Evolutionary conservation across 2,329 filamentous ascomycete species (phyloP).

Genomic region (Sphaerostilbella broomeana): DNA sequence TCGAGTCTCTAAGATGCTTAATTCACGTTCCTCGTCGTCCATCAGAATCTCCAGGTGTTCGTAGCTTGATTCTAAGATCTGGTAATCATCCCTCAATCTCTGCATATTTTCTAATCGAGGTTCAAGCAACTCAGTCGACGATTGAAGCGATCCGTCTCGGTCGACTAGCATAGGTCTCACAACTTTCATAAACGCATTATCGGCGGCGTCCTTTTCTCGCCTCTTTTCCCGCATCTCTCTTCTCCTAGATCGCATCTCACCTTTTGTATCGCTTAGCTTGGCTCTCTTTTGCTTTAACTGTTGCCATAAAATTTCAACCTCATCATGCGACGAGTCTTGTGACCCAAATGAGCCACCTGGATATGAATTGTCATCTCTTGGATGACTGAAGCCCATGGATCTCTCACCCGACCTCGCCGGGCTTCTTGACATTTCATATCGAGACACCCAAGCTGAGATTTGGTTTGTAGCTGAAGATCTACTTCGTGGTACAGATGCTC

Average conservation of each 20-base stretch:
- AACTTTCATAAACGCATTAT: conserved; percentile 35
- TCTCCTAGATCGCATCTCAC: conserved; percentile 27
- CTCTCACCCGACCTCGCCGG: conserved; percentile 17
- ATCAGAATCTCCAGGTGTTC: conserved; percentile 30
- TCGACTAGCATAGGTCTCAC: conserved; percentile 32
- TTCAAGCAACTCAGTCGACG: conserved; percentile 22
- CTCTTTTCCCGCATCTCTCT: conserved; percentile 27
- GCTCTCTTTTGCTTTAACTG: conserved; percentile 29
- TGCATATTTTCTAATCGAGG: conserved; percentile 31
- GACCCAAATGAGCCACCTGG: conserved; percentile 17
- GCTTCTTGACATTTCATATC: conserved; percentile 24
- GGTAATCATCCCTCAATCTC: conserved; percentile 31
- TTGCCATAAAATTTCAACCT: conserved; percentile 30
- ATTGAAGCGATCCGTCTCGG: conserved; percentile 16
- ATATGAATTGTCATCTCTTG: conserved; percentile 12
- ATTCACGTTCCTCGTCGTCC: conserved; percentile 31
- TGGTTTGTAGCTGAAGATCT: conserved; percentile 26
- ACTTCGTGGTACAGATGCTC: conserved; percentile 18
- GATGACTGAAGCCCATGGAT: conserved; percentile 4
- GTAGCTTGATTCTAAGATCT: conserved; percentile 30
- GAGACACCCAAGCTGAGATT: conserved; percentile 30
- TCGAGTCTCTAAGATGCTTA: conserved; percentile 30
- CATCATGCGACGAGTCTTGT: conserved; percentile 21
- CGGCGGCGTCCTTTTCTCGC: conserved; percentile 28
- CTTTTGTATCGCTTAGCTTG: conserved; percentile 24